Evolutionary conservation across 768 basidiomycete genomes (phyloP), one percentile per base, ranked within the genome.

Genomic region (Boletus pseudopeckii): DNA sequence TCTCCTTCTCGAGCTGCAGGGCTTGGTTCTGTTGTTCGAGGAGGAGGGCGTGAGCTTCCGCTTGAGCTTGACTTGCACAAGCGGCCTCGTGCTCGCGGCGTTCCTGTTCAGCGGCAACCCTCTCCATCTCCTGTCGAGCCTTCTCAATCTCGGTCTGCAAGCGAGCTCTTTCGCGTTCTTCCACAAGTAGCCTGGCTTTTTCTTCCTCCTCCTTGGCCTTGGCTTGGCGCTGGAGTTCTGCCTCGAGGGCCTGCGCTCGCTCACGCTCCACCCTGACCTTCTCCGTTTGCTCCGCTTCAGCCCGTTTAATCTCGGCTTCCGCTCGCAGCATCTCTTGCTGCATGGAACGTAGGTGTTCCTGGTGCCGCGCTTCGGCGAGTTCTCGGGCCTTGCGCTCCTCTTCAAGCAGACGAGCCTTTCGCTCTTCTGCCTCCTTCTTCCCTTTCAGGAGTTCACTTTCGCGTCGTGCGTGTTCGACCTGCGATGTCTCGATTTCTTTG

Each of bases 301-400:
- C 50, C 2, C 24, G 63, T 49, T 63, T 58, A 46, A 56, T 60
- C 49, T 64, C 70, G 2, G 46, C 61, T 15, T 67, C 70, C 1
- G 51, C 44, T n/a, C 58, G 64, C 22, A 18, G 18, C 67, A 71
- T 63, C 34, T 70, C 61, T 26, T 65, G 53, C 43, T 68, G 57
- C 18, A 71, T 41, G 22, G 57, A 50, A 22, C 56, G 69, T 9
- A 72, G 57, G 50, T 70, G 68, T 36, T 70, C 60, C 41, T 66
- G 65, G 49, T 71, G 68, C 17, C 37, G 62, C 9, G 59, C 62
- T 44, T 71, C 70, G 15, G 66, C 64, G 8, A 60, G 60, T 26
- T 62, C 56, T 30, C 70, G 54, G 18, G 57, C 57, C 24, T 56
- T 64, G 37, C 70, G 70, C 39, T 72, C 69, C 50, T 70, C 70